phyloP scores from a whole-genome alignment of 331 rosid genomes.

The Quercus lobata region DNA sequence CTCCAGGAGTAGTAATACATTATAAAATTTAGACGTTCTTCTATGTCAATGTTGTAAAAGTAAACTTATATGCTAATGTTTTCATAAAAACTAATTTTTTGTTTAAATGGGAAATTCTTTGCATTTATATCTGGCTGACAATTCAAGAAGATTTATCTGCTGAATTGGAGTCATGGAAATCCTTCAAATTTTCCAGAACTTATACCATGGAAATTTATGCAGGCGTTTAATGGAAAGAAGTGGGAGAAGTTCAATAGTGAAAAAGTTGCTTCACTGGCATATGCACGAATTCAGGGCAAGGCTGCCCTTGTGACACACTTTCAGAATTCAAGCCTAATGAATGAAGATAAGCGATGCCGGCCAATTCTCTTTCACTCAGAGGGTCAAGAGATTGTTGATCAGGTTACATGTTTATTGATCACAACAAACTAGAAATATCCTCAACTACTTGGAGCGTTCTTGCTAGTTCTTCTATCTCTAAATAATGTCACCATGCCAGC shows the following conservation, averaged over 20 bases:
- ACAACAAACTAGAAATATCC: neutral
- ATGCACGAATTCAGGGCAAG: constrained; percentile 94
- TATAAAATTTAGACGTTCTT: neutral
- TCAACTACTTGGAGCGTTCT: neutral
- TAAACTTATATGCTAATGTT: constrained; percentile 6
- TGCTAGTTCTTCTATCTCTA: neutral
- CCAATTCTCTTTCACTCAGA: constrained; percentile 89
- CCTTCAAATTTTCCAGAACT: neutral
- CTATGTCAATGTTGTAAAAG: neutral
- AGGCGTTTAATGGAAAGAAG: constrained; percentile 93
- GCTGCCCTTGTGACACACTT: constrained; percentile 89
- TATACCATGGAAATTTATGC: constrained; percentile 15
- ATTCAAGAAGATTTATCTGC: neutral
- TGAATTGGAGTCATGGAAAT: neutral
- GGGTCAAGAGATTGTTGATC: constrained; percentile 72
- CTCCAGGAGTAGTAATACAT: constrained; percentile 6
- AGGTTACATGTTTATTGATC: constrained; percentile 42
- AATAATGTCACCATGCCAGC: too few relatives aligned
- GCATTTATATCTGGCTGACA: neutral
- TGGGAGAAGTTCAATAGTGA: constrained; percentile 97
- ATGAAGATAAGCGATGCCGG: constrained; percentile 91
- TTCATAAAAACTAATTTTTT: neutral
- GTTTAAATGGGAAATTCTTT: neutral
- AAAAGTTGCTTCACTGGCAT: constrained; percentile 90
- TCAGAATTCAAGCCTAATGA: constrained; percentile 92